Percentiles rank a stretch among this genome's conserved stretches.
Conservation (phyloP, 306 rosid species). For the Inga laurina region DNA sequence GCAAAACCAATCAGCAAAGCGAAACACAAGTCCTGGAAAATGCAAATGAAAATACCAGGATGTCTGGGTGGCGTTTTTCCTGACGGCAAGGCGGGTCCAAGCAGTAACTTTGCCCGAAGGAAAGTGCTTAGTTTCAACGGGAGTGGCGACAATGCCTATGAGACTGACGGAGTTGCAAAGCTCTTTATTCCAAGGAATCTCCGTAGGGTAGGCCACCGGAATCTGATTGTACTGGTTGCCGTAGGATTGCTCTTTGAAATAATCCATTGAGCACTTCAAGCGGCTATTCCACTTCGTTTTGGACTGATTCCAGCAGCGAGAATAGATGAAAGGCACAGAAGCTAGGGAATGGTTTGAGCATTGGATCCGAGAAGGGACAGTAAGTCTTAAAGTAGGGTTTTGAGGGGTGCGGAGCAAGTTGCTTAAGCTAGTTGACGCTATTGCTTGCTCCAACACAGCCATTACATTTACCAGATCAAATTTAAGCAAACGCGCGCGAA, state of each 20-base stretch:
- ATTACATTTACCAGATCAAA: slow-evolving; percentile 8
- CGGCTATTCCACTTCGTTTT: slow-evolving; percentile 1
- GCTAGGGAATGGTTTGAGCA: background rate
- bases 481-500: slow-evolving; percentile 19
- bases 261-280: slow-evolving; percentile 50
- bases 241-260: slow-evolving; percentile 17
- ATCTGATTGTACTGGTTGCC: slow-evolving; percentile 23
- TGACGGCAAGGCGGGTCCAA: slow-evolving; percentile 84
- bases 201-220: slow-evolving; percentile 54
- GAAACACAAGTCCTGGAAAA: slow-evolving; percentile 36
- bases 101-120: slow-evolving; percentile 80
- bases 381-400: background rate
- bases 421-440: slow-evolving; percentile 16
- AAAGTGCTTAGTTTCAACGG: slow-evolving; percentile 72
- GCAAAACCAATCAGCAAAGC: background rate
- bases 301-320: background rate
- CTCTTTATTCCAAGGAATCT: slow-evolving; percentile 90
- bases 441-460: slow-evolving; percentile 41
- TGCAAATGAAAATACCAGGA: slow-evolving; percentile 51
- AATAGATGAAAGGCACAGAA: background rate
- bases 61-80: slow-evolving; percentile 68
- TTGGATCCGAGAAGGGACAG: slow-evolving; percentile 6
- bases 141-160: slow-evolving; percentile 71
- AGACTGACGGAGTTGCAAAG: slow-evolving; percentile 74
- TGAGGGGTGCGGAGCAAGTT: slow-evolving; percentile 10